Evolutionary conservation across 2,329 filamentous ascomycete species (phyloP), one percentile per base, ranked within the genome.

Genomic region (Geosmithia morbida): DNA sequence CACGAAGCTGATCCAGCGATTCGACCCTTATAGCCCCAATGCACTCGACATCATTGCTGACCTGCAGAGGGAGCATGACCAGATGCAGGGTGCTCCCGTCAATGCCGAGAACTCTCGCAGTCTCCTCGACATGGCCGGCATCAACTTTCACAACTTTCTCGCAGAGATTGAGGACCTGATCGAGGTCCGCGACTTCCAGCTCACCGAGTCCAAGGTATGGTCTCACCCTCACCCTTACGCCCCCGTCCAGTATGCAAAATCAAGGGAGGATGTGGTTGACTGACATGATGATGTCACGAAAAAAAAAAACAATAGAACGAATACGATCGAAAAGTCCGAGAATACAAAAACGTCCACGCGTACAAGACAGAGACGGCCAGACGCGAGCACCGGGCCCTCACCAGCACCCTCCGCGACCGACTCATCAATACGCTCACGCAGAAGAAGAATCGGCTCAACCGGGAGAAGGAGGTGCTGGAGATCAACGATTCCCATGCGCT

Each of bases 151-250:
- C 50, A 81, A 87, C 54, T 97, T 94, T 67, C 79, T 92, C 18
- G 79, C 87, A 54, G 81, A 90, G 51, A 77, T 96, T 47, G 94
- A 96, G 60, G 83, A 94, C 62, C 76, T 87, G 7, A 81, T 95
- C 54, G 89, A 97, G 64, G 78, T 87, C 57, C 79, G 87, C 55
- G 92, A 98, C 68, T 81, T 85, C 52, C 81, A 89, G 56, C 67
- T 97, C 59, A 82, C 85, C 7, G 77, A 83, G 58, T 77, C 94
- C 54, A 83, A 85, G 74, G 92, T 95, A 71, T 59, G 78, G 63
- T 50, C 16, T 29, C 17, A 14, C 20, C 33, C 33, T 16, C 33
- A 7, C 33, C 11, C 37, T 42, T 40, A 7, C 26, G 8, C 30
- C 4, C 18, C 22, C 29, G 8, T 39, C 17, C 6, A 30, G 5